Evolutionary conservation across 306 rosid species (phyloP).

Genomic region (Rosa multiflora): DNA sequence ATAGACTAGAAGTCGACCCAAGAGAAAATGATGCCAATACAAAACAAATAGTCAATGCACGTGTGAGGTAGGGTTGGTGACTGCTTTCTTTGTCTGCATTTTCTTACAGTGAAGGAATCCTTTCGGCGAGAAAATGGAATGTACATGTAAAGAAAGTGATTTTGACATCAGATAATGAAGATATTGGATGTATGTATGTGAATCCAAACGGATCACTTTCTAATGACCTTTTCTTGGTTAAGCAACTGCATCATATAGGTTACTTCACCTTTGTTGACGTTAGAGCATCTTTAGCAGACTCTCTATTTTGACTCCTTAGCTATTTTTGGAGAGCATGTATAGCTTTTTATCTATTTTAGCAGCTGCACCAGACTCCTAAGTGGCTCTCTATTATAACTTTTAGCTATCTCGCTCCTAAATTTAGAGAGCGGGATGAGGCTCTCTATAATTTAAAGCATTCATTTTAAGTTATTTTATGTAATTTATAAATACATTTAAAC

Average conservation of each 20-base stretch:
- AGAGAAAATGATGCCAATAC: background rate
- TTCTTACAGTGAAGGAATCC: background rate
- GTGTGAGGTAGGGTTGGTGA: background rate
- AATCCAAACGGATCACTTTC: background rate
- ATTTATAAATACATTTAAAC: no score
- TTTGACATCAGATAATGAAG: background rate
- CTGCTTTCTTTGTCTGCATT: background rate
- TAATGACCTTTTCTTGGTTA: background rate
- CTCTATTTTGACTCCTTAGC: no score
- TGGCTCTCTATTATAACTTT: no score
- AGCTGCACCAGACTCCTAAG: no score
- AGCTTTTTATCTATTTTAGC: no score
- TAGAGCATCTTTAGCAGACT: no score
- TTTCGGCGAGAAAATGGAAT: conserved; percentile 12
- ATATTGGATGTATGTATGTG: background rate
- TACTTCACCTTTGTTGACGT: background rate
- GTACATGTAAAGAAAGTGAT: background rate
- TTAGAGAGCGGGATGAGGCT: no score
- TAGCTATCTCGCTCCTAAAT: no score
- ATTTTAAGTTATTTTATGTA: no score
- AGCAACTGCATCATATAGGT: background rate
- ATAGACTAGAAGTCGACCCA: background rate
- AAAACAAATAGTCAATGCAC: background rate
- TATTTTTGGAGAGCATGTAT: no score
- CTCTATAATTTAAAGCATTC: no score